A percentile compares a stretch with the other conserved stretches of the same genome.
phyloP scores from a whole-genome alignment of 2,329 filamentous ascomycete species.

The Diaporthe sp. region DNA sequence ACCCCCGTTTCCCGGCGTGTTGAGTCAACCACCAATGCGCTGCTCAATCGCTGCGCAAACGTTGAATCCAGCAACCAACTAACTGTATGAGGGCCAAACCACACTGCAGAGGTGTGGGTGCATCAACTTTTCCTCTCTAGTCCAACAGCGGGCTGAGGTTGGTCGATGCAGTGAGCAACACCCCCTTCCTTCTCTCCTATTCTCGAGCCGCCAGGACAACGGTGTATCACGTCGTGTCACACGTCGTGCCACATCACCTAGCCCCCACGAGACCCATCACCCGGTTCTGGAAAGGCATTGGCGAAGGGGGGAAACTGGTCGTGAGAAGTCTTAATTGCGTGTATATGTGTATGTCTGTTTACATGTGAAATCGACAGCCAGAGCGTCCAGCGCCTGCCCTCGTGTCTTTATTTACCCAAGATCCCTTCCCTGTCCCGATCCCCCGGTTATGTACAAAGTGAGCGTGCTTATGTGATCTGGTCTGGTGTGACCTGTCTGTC shows the following conservation, averaged over 20 bases:
- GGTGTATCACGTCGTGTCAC: not conserved
- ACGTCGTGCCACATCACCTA: not conserved
- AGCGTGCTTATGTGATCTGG: constrained; percentile 13
- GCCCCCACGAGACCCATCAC: not conserved
- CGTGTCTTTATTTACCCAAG: constrained; percentile 8
- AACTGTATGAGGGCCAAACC: no score
- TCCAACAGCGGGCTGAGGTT: not conserved
- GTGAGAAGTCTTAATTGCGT: not conserved
- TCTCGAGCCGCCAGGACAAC: not conserved
- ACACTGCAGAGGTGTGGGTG: no score
- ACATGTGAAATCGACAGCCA: not conserved
- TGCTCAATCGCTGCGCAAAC: constrained; percentile 9
- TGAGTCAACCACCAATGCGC: constrained; percentile 3
- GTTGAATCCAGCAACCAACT: no score
- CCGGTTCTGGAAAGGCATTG: not conserved
- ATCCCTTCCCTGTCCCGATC: not conserved
- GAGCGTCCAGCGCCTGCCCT: constrained; percentile 24
- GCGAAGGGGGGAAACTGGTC: not conserved
- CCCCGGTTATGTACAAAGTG: constrained; percentile 21
- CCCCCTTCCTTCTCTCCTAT: no score
- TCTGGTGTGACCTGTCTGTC: not conserved
- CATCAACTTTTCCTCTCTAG: no score
- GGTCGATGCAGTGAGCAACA: not conserved
- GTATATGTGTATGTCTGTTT: not conserved
- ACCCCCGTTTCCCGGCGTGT: not conserved